Conservation (phyloP, 306 rosid genomes). For the Canavalia gladiata region DNA sequence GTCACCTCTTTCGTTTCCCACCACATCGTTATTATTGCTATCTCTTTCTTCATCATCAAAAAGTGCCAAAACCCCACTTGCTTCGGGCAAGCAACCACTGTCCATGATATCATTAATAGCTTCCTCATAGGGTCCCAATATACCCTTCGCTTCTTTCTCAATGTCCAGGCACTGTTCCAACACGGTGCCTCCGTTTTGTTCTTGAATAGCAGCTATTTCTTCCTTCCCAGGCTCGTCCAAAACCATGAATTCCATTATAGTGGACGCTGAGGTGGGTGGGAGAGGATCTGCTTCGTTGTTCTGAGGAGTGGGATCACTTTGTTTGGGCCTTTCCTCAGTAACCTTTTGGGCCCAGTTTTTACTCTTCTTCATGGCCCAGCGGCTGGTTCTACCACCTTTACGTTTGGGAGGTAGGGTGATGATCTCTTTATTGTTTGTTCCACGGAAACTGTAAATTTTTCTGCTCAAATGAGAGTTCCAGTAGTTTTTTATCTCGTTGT, state of each 20-base stretch:
- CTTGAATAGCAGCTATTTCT: not conserved
- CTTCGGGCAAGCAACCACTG: constrained; percentile 25
- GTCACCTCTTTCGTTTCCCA: constrained; percentile 10
- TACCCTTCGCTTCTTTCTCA: not conserved
- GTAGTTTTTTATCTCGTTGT: constrained; percentile 91
- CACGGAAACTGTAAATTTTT: constrained; percentile 58
- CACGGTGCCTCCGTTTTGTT: not conserved
- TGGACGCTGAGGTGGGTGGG: constrained; percentile 40
- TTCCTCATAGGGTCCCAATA: constrained; percentile 7
- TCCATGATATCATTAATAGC: constrained; percentile 42
- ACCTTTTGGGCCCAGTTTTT: constrained; percentile 6
- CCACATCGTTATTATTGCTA: not conserved
- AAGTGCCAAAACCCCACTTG: constrained; percentile 35
- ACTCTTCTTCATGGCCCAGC: constrained; percentile 62
- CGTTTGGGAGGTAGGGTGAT: constrained; percentile 48
- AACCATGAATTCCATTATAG: not conserved
- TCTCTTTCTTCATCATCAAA: constrained; percentile 35
- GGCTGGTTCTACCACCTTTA: constrained; percentile 65
- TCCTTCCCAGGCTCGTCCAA: not conserved
- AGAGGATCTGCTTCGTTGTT: not conserved
- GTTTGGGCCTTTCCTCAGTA: constrained; percentile 1
- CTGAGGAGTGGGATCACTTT: not conserved
- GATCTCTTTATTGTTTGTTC: not conserved
- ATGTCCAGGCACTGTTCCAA: not conserved
- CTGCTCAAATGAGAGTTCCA: constrained; percentile 91